Evolutionary conservation across 1,284 basidiomycete genomes (phyloP), one percentile per base, ranked within the genome.

Genomic region (Cutaneotrichosporon cavernicola): DNA sequence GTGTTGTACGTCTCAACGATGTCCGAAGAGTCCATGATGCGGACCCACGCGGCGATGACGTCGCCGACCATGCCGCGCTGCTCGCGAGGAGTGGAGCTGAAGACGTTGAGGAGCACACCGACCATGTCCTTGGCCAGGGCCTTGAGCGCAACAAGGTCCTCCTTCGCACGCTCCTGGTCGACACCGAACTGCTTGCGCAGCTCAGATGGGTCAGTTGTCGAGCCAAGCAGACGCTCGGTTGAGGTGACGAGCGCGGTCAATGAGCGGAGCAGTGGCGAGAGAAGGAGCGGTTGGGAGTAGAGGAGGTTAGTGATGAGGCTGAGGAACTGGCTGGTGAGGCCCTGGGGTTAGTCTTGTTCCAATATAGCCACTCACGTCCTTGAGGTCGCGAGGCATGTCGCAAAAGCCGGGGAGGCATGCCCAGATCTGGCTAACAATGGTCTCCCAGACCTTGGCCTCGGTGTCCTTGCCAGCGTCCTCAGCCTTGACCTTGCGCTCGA

Each of bases 51-150:
- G 22, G 85, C 86, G 71, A 98, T 90, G 40, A 91, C 91, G 62
- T 96, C 92, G 46, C 92, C 91, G n/a, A 98, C 87, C 80, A 88
- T 85, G 4, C 88, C 88, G 56, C 92, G 86, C 53, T 85, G 86
- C 68, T 96, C 92, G 53, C 87, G 84, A 4, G 86, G 86, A 26
- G 91, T 86, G 72, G 87, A 93, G 66, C 90, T 86, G 79, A 97
- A 98, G n/a, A 99, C 89, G 76, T 99, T 98, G 84, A 98, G 96
- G 52, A 97, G 84, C 5, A 98, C 92, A 0, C 92, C 89, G 31
- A 98, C 86, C 88, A 97, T 95, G 74, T 92, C 96, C 75, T 93
- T 90, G 0, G 88, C 89, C 73, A 97, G 89, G 0, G 84, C 84
- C 57, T 86, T 87, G 63, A 99, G 83, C 77, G 91, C 90, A 2